Base-by-base conservation (phyloP, 495 filamentous ascomycete species). In the Penicillium coffeae region DNA sequence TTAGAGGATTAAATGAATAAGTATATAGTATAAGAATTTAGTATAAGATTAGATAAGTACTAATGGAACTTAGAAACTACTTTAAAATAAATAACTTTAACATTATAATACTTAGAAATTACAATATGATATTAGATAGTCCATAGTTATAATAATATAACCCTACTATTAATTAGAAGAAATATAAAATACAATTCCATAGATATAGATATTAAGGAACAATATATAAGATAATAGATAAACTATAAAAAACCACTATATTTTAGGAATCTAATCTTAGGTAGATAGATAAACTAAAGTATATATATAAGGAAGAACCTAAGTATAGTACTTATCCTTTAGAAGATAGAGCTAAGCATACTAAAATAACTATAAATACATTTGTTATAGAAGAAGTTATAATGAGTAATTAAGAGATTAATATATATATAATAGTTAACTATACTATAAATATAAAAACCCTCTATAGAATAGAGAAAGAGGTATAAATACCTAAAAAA, bases 21-120 rank as follows among this genome's bases (percentile, higher is more conserved):
- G 19, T 20, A 68, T 65, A 39, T 62, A 64, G 30, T 47, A 56
- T 52, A 45, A 38, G 27, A 54, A 21, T 20, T 15, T 61, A 30
- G 10, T 30, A 30, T 10, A 30, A 30, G 10, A 30, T 10, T 30
- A 30, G 43, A 20, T 34, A 45, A 34, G 60, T 44, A 59, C 47
- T 38, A 47, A 62, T 14, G 38, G 63, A 20, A 64, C 60, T 35
- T 15, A 38, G 51, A 19, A 44, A 46, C 37, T 65, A 25, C 63
- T 65, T 38, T 30, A 37, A 16, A 54, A 55, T 19, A 68, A 30
- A 30, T 30, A 30, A 30, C 10, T 30, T 30, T 10, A 10, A 30
- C 10, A 30, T 30, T 30, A 30, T 30, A 30, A 10, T 5, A 30
- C 25, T 30, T 5, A 10, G 10, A 10, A 30, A 30, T 5, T 30